These are phyloP conservation scores for Globisporangium abappressorium DNA, from an alignment of 352 stramenopile species.

Conservation along the genomic window DNA sequence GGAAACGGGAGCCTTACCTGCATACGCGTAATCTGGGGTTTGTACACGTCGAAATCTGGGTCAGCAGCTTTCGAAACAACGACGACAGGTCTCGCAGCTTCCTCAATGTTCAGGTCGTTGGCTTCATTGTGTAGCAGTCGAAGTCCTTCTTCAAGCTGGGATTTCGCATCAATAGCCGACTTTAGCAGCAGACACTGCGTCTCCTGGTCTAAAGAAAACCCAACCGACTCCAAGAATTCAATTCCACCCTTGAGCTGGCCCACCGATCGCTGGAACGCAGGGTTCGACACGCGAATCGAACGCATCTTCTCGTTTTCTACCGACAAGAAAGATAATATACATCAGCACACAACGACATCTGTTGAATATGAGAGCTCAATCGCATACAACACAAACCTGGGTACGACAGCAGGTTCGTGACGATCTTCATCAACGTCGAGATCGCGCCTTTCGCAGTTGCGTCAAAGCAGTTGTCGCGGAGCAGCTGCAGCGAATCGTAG, in stretches of 20 bases:
- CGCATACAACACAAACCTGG: conserved; percentile 38
- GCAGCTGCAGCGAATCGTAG: conserved; percentile 63
- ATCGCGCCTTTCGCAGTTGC: conserved; percentile 55
- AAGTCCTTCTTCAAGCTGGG: conserved; percentile 45
- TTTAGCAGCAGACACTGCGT: conserved; percentile 46
- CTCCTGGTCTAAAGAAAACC: conserved; percentile 54
- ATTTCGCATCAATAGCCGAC: conserved; percentile 22
- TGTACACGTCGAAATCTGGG: conserved; percentile 73
- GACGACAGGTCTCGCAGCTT: conserved; percentile 43
- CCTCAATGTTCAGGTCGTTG: conserved; percentile 67
- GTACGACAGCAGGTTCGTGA: conserved; percentile 81
- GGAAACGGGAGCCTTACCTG: conserved; percentile 32
- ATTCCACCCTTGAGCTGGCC: conserved; percentile 64
- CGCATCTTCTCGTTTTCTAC: conserved; percentile 81
- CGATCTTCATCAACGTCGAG: conserved; percentile 81
- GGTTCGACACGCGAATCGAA: conserved; percentile 76
- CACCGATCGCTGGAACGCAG: conserved; percentile 68
- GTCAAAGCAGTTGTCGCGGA: conserved; percentile 79
- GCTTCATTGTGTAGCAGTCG: conserved; percentile 69
- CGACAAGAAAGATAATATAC: background rate
- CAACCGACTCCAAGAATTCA: conserved; percentile 66
- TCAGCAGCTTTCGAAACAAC: conserved; percentile 32
- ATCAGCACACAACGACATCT: background rate
- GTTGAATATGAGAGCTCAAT: conserved; percentile 3
- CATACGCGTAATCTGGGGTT: conserved; percentile 80